A percentile compares a stretch with the other conserved stretches of the same genome.
Conservation (phyloP, 2,329 filamentous ascomycete species). For the Phoma sp. region DNA sequence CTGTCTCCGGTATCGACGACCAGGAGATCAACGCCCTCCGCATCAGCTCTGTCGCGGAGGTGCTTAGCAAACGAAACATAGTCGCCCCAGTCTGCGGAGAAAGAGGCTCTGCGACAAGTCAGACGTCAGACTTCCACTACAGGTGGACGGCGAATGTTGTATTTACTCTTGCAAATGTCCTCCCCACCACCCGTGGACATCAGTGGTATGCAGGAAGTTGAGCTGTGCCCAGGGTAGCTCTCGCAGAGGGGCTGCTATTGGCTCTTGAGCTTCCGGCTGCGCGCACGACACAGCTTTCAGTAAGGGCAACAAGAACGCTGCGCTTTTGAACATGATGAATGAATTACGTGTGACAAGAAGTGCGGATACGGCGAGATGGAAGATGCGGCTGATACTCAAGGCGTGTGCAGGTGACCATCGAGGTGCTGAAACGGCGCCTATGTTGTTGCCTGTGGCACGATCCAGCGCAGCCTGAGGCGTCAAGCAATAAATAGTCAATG, state of each 20-base stretch:
- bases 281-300: conserved; percentile 56
- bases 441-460: conserved; percentile 1
- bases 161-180: conserved; percentile 86
- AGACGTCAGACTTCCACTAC: neutral
- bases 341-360: conserved; percentile 1
- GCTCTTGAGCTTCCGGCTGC: conserved; percentile 81
- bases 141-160: no score
- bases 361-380: conserved; percentile 5
- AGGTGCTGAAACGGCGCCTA: conserved; percentile 20
- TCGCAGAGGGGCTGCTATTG: conserved; percentile 80
- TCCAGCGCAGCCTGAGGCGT: neutral
- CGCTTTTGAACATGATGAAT: conserved; percentile 26
- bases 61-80: conserved; percentile 92
- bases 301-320: conserved; percentile 20
- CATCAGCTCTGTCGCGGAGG: conserved; percentile 78
- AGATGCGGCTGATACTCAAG: conserved; percentile 8
- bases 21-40: conserved; percentile 80
- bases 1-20: conserved; percentile 94
- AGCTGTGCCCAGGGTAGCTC: conserved; percentile 89
- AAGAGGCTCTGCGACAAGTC: conserved; percentile 69
- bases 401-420: conserved; percentile 23
- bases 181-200: conserved; percentile 94
- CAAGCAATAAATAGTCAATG: neutral
- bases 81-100: conserved; percentile 96
- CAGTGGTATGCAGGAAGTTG: conserved; percentile 87